Base-by-base conservation (phyloP, 805 yeast genomes). In the Candida maesae region DNA sequence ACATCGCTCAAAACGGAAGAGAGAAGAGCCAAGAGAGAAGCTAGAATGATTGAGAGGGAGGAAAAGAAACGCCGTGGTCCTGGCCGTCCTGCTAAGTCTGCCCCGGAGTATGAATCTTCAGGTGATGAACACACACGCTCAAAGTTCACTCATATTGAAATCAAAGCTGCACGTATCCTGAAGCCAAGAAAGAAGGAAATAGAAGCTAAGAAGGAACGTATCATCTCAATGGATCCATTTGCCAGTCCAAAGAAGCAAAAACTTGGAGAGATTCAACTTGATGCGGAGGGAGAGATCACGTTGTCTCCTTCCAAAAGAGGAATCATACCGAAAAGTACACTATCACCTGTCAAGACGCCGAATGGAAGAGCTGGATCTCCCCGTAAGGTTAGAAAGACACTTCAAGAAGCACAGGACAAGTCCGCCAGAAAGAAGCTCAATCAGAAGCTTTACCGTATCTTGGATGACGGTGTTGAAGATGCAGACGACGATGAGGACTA, bases 341-440 rank as follows among this genome's bases (percentile, higher is more conserved):
- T 34, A 1, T 51, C 63, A 26, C 62, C 58, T 28, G 47, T 46
- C 5, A 63, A 41, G 41, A 61, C 68, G 3, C 73, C 74, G 1
- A 66, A 59, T 44, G 78, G 78, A 1, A 52, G 70, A 41, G 70
- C 67, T 36, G 79, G 76, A 3, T 54, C 74, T 10, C 63, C 64
- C 15, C 70, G 76, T 11, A 80, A 79, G 4, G 16, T 53, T 1
- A 73, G 65, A 7, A 46, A 67, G 30, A 24, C 26, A 18, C 12
- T 14, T 5, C 41, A 38, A 23, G 46, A 43, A 6, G n/a, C 15
- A 6, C 58, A 55, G 25, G 75, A 78, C 41, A 55, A 58, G 32
- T 65, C 75, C 2, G 84, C 84, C 2, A 55, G 74, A 19, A 69
- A 70, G 47, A 57, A 73, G 42, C 79, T 84, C 0, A 57, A 65